phyloP scores from a whole-genome alignment of 2,329 filamentous ascomycete species.

The Talaromyces piceae region DNA sequence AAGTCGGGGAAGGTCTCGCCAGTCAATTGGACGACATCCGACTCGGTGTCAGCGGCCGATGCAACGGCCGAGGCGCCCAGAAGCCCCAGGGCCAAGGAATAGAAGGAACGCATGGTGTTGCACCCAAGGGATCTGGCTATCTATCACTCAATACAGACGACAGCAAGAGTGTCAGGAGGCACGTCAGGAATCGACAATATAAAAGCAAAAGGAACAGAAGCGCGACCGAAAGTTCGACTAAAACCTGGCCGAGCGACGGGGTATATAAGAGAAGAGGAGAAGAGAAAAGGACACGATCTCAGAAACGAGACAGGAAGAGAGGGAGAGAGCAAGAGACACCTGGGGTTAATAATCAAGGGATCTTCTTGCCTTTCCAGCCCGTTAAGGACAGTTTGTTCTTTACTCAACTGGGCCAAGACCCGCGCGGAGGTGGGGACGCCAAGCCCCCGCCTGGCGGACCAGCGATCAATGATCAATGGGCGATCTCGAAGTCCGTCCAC shows the following conservation, averaged over 20 bases:
- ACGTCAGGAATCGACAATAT: neutral
- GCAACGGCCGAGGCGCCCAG: conserved; percentile 30
- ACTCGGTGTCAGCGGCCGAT: conserved; percentile 37
- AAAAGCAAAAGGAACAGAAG: neutral
- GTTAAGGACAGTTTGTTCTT: conserved; percentile 39
- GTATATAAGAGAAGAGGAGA: neutral
- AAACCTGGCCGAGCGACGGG: neutral
- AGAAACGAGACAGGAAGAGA: neutral
- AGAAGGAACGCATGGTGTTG: conserved; percentile 32
- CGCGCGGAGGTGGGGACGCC: neutral
- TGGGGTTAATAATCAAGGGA: conserved; percentile 4
- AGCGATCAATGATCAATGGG: neutral
- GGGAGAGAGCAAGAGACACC: neutral
- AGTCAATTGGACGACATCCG: conserved; percentile 79
- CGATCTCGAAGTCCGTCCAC: too few relatives aligned
- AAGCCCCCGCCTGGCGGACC: too few relatives aligned
- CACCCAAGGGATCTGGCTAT: conserved; percentile 10
- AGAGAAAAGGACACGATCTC: too few relatives aligned
- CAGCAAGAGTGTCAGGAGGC: too few relatives aligned
- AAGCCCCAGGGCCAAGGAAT: conserved; percentile 33
- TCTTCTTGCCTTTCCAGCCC: too few relatives aligned
- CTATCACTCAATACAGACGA: too few relatives aligned
- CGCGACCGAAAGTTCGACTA: neutral
- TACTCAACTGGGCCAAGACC: conserved; percentile 14
- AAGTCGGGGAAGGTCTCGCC: conserved; percentile 83